Conservation (phyloP, 2,329 filamentous ascomycete genomes). For the Teratosphaeria zuluensis region DNA sequence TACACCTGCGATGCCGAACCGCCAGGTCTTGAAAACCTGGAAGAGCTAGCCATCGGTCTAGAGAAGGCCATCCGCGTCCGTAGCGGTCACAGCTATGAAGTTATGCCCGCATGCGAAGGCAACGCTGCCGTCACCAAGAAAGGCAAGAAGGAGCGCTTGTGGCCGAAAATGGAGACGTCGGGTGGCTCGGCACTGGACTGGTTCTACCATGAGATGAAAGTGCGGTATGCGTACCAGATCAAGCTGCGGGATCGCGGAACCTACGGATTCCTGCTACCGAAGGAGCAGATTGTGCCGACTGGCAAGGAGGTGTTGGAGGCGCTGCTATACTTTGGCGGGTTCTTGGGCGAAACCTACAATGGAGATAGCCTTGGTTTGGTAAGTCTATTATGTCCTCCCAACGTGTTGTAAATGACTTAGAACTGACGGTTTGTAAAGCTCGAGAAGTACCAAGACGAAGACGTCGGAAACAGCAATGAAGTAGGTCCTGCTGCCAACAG, state of each 20-base stretch:
- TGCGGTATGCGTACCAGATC: constrained; percentile 77
- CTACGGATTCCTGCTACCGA: constrained; percentile 86
- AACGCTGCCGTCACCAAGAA: constrained; percentile 39
- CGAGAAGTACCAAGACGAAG: not conserved
- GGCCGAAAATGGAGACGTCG: constrained; percentile 56
- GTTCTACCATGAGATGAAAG: constrained; percentile 81
- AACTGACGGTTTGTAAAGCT: not conserved
- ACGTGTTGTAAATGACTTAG: not conserved
- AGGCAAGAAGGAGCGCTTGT: constrained; percentile 22
- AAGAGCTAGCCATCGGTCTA: constrained; percentile 80
- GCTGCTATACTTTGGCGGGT: constrained; percentile 74
- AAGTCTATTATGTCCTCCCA: not conserved
- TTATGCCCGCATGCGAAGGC: constrained; percentile 79
- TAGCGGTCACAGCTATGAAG: constrained; percentile 50
- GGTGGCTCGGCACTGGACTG: constrained; percentile 87
- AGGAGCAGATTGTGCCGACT: constrained; percentile 76
- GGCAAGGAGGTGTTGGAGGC: constrained; percentile 81
- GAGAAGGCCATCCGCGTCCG: constrained; percentile 81
- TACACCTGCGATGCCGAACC: constrained; percentile 71
- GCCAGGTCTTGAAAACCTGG: constrained; percentile 71
- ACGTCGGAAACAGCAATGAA: not conserved
- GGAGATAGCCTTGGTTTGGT: not conserved
- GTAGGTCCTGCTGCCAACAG: not conserved
- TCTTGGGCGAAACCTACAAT: constrained; percentile 36
- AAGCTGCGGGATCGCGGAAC: constrained; percentile 88